Evolutionary conservation across 352 stramenopile genomes (phyloP).

Genomic region (Phytophthora pini): DNA sequence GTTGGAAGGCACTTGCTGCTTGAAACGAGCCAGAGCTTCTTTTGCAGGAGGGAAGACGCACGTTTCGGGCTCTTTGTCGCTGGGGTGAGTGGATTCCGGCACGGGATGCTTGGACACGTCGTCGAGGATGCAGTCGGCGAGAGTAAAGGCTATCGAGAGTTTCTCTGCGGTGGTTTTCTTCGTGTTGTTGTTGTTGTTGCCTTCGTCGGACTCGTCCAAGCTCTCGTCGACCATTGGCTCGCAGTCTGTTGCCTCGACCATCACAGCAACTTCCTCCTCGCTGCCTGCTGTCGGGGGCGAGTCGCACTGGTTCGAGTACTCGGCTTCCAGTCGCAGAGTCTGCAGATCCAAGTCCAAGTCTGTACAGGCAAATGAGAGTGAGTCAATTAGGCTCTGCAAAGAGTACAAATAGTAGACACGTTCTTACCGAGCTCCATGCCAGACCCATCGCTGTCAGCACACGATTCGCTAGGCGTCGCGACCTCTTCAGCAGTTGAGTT

Average conservation of each 20-base stretch:
- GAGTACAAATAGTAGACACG: neutral
- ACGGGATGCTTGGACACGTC: slow-evolving; percentile 13
- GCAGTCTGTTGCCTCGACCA: slow-evolving; percentile 24
- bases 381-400: neutral
- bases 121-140: slow-evolving; percentile 5
- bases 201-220: slow-evolving; percentile 9
- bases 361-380: slow-evolving; percentile 1
- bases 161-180: neutral
- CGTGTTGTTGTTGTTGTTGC: slow-evolving; percentile 28
- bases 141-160: slow-evolving; percentile 28
- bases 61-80: slow-evolving; percentile 20
- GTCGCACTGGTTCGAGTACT: slow-evolving; percentile 67
- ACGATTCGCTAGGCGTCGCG: neutral
- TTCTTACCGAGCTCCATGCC: slow-evolving; percentile 27
- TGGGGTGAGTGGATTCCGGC: slow-evolving; percentile 24
- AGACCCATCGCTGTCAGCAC: slow-evolving; percentile 6
- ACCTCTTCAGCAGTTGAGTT: slow-evolving; percentile 4
- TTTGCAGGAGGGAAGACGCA: slow-evolving; percentile 24
- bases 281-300: slow-evolving; percentile 27
- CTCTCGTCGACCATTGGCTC: slow-evolving; percentile 12
- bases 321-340: slow-evolving; percentile 22
- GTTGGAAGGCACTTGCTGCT: slow-evolving; percentile 63
- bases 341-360: slow-evolving; percentile 47
- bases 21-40: slow-evolving; percentile 47
- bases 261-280: slow-evolving; percentile 6